Conservation (phyloP, 257 asterid species). For the Handroanthus guayacan region DNA sequence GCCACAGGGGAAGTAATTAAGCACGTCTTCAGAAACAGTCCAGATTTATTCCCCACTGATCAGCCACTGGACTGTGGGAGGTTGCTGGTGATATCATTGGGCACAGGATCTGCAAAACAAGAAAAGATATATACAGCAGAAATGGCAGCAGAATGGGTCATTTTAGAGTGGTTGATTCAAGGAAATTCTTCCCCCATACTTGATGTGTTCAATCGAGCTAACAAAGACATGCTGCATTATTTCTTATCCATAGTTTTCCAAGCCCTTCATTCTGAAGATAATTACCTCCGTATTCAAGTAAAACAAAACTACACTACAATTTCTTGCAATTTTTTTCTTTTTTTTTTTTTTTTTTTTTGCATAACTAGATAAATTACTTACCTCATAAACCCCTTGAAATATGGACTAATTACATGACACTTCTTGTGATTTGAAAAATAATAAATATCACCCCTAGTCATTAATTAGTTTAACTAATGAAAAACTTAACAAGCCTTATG, state of each 20-base stretch:
- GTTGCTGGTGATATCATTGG: conserved; percentile 57
- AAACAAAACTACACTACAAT: neutral
- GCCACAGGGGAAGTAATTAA: conserved; percentile 58
- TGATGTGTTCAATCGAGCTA: conserved; percentile 52
- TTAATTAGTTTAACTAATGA: too few relatives aligned
- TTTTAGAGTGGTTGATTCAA: conserved; percentile 58
- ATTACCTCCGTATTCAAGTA: conserved; percentile 66
- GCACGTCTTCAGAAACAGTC: conserved; percentile 34
- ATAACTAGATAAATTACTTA: neutral
- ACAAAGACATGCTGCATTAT: conserved; percentile 54
- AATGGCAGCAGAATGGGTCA: conserved; percentile 56
- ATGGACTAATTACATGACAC: too few relatives aligned
- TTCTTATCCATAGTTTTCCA: conserved; percentile 50
- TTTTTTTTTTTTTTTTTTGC: too few relatives aligned
- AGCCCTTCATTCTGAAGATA: conserved; percentile 43
- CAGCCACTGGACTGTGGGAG: conserved; percentile 48
- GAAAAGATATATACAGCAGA: conserved; percentile 53
- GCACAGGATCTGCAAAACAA: conserved; percentile 57
- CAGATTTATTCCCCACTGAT: conserved; percentile 42
- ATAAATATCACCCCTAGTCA: too few relatives aligned
- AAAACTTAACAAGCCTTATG: too few relatives aligned
- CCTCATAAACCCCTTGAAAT: too few relatives aligned
- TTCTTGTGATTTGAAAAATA: too few relatives aligned
- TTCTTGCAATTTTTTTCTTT: too few relatives aligned
- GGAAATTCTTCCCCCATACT: conserved; percentile 50